phyloP scores from a whole-genome alignment of 1,284 basidiomycete species.

The Cutaneotrichosporon spelunceum region DNA sequence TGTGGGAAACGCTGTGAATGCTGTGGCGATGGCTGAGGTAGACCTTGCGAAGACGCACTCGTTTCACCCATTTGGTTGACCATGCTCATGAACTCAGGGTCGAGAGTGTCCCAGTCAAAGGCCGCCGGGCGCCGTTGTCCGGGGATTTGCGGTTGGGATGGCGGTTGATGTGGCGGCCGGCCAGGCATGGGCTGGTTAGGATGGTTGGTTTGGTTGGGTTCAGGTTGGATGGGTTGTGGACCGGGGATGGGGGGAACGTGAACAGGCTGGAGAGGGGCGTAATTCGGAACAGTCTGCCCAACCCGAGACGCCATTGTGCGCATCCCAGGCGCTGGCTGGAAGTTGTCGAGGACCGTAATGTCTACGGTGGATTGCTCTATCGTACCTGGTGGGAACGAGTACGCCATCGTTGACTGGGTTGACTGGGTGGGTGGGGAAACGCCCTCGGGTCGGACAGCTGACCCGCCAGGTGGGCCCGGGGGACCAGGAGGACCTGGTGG shows the following conservation, averaged over 20 bases:
- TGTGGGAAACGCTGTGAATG: background rate
- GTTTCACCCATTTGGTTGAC: slow-evolving; percentile 28
- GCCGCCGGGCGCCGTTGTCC: background rate
- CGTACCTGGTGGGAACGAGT: slow-evolving; percentile 2
- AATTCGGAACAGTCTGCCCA: background rate
- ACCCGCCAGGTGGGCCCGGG: background rate
- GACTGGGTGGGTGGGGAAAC: background rate
- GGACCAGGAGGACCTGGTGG: background rate
- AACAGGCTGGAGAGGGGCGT: background rate
- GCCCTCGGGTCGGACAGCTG: background rate
- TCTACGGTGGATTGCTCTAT: slow-evolving; percentile 7
- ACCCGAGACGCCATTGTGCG: slow-evolving; percentile 4
- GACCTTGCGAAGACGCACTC: background rate
- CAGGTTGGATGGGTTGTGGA: no score
- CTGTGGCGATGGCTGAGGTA: background rate
- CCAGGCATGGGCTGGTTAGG: background rate
- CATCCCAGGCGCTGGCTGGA: slow-evolving; percentile 10
- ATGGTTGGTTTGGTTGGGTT: background rate
- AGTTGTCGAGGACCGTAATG: slow-evolving; percentile 11
- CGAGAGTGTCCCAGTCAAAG: slow-evolving; percentile 42
- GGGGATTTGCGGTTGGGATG: background rate
- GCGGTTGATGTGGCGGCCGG: background rate
- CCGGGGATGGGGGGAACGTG: slow-evolving; percentile 2
- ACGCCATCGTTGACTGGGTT: slow-evolving; percentile 2
- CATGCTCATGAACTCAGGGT: slow-evolving; percentile 37